Evolutionary conservation across 345 rosid species (phyloP), one percentile per base, ranked within the genome.

Genomic region (Pugionium cornutum): DNA sequence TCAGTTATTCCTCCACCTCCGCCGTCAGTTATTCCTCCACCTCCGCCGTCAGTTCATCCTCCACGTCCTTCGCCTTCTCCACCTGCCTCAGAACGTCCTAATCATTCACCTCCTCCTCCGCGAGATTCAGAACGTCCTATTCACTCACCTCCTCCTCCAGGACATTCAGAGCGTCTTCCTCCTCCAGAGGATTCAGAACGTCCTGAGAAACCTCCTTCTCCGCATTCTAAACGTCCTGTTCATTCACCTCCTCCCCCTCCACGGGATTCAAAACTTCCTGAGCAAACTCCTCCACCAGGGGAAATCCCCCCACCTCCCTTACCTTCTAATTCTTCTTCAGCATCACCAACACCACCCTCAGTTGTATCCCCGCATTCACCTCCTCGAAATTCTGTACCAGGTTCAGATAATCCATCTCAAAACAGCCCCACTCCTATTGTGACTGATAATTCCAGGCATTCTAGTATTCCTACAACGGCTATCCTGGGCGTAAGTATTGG

Each of bases 401-500:
- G 77, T 8, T 33, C 78, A 51, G 53, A 40, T 58, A 70, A 69
- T 45, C 74, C 64, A 41, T 10, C 75, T 59, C 63, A 33, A 46
- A 66, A 76, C 66, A 66, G 35, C 67, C 56, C 74, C 40, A 25
- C 6, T 62, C 80, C 87, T 33, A 46, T 11, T 4, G 54, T 10
- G 54, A 66, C 78, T 43, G 78, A 64, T 41, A 77, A 50, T 59
- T 74, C 77, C 32, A 63, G 26, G 43, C n/a, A 75, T 35, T 37
- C 72, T 0, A 74, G 81, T 37, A 75, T 80, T 57, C 76, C 74
- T 51, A 76, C 77, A 28, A 77, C 65, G 0, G 89, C 75, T 75
- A 9, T 70, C 2, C 84, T 81, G 42, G 94, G 84, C 56, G 78
- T 86, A 47, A 79, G 80, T 66, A 70, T 78, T 33, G 87, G 72